These are phyloP conservation scores for Stemphylium vesicarium DNA, from an alignment of 2,329 filamentous ascomycete species.

Conservation along the genomic window DNA sequence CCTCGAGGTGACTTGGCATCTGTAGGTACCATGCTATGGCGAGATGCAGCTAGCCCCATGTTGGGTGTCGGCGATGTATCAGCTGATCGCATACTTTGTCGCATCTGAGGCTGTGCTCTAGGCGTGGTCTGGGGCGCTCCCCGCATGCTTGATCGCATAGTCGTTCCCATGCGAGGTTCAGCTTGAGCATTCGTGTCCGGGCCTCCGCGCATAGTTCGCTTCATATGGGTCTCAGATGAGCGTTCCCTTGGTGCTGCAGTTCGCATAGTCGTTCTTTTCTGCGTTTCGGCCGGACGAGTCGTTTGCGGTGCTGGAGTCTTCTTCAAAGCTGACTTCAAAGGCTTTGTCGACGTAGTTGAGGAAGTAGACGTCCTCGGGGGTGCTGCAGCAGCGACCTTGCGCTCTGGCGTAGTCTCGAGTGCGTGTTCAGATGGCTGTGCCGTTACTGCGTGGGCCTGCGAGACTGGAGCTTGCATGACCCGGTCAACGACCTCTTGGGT, in stretches of 20 bases:
- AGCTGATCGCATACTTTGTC: conserved; percentile 56
- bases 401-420: conserved; percentile 4
- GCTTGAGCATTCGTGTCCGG: conserved; percentile 12
- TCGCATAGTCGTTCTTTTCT: conserved; percentile 15
- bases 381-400: conserved; percentile 7
- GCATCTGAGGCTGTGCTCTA: conserved; percentile 46
- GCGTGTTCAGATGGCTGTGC: conserved; percentile 6
- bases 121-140: conserved; percentile 9
- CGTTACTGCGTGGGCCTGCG: conserved; percentile 8
- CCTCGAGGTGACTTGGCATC: conserved; percentile 40
- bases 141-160: conserved; percentile 51
- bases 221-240: conserved; percentile 40
- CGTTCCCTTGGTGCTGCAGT: conserved; percentile 9
- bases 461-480: conserved; percentile 20
- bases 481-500: conserved; percentile 9
- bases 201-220: conserved; percentile 42
- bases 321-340: conserved; percentile 51
- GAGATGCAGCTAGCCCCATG: conserved; percentile 43
- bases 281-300: conserved; percentile 16
- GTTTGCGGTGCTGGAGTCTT: conserved; percentile 42
- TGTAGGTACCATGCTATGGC: conserved; percentile 37
- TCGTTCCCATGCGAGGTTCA: conserved; percentile 21
- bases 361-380: conserved; percentile 8
- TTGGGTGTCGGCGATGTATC: conserved; percentile 35
- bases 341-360: conserved; percentile 33